A percentile compares a stretch with the other conserved stretches of the same genome.
These are phyloP conservation scores for Dichotomocladium elegans DNA, from an alignment of 371 early-diverging fungal genomes.

Conservation along the genomic window DNA sequence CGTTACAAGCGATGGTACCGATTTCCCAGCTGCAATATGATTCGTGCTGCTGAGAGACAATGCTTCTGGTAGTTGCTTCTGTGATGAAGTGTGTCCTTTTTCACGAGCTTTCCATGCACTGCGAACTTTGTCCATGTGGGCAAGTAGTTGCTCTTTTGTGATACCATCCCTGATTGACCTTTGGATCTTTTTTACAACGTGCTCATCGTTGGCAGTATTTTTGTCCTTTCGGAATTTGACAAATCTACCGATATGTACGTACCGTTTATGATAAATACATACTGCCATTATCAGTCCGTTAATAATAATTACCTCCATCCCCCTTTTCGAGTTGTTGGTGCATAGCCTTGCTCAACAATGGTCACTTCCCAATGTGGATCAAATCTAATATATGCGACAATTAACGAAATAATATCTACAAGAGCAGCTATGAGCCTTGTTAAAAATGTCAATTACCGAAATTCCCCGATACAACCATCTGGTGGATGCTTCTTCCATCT, in stretches of 20 bases:
- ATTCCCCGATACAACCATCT: constrained; percentile 61
- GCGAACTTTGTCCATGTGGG: constrained; percentile 51
- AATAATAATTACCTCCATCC: constrained; percentile 50
- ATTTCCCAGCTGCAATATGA: not conserved
- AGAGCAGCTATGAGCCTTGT: not conserved
- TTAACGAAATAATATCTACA: not conserved
- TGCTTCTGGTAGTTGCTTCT: constrained; percentile 4
- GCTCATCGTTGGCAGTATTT: constrained; percentile 64
- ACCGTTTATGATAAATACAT: too few relatives aligned
- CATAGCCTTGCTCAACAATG: constrained; percentile 61
- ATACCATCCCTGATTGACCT: constrained; percentile 53
- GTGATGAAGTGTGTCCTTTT: constrained; percentile 29
- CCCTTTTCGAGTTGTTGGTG: constrained; percentile 51
- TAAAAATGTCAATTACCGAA: constrained; percentile 28
- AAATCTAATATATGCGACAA: too few relatives aligned
- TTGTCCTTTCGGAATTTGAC: constrained; percentile 69
- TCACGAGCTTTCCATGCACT: constrained; percentile 65
- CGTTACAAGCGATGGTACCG: constrained; percentile 1
- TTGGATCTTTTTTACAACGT: constrained; percentile 49
- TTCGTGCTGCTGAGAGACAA: constrained; percentile 3
- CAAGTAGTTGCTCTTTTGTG: constrained; percentile 40
- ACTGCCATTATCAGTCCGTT: not conserved
- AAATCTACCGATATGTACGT: constrained; percentile 30
- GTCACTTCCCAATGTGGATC: constrained; percentile 56
- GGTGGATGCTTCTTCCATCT: constrained; percentile 67